Evolutionary conservation across 352 stramenopile species (phyloP).

Genomic region (Phytopythium kandeliae): DNA sequence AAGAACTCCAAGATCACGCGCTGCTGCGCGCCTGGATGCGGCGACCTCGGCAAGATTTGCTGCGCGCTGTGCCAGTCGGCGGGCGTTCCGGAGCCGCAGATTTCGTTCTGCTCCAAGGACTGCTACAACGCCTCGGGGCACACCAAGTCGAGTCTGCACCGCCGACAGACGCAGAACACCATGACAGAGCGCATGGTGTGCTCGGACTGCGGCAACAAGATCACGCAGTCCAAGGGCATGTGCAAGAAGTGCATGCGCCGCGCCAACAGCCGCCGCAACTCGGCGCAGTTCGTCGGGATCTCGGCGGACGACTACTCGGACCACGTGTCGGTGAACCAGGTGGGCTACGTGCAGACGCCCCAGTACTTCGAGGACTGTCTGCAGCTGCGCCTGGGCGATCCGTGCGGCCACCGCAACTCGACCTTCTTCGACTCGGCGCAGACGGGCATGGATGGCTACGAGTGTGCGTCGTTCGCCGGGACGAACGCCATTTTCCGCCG

Average conservation of each 20-base stretch:
- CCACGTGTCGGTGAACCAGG: slow-evolving; percentile 62
- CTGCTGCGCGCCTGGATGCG: slow-evolving; percentile 52
- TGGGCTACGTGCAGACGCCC: slow-evolving; percentile 67
- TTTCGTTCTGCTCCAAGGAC: slow-evolving; percentile 78
- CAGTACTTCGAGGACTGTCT: slow-evolving; percentile 73
- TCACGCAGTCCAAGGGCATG: slow-evolving; percentile 59
- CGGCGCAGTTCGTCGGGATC: slow-evolving; percentile 43
- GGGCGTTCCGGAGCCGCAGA: slow-evolving; percentile 52
- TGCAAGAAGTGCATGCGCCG: slow-evolving; percentile 58
- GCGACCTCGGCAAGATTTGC: slow-evolving; percentile 71
- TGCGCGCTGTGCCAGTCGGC: slow-evolving; percentile 60
- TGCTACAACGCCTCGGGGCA: slow-evolving; percentile 70
- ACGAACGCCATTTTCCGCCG: slow-evolving; percentile 77
- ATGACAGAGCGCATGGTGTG: slow-evolving; percentile 59
- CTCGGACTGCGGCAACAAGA: slow-evolving; percentile 51
- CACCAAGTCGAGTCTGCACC: slow-evolving; percentile 56
- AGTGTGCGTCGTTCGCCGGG: slow-evolving; percentile 65
- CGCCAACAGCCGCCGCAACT: slow-evolving; percentile 21
- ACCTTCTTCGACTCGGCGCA: slow-evolving; percentile 70
- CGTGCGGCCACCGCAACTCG: slow-evolving; percentile 60
- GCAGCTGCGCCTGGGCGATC: slow-evolving; percentile 55
- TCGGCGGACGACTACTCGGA: slow-evolving; percentile 64
- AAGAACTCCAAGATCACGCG: slow-evolving; percentile 63
- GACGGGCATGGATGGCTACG: slow-evolving; percentile 71
- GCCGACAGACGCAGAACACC: slow-evolving; percentile 65